phyloP scores from a whole-genome alignment of 192 early-diverging fungal species.

The Coemansia sp. region DNA sequence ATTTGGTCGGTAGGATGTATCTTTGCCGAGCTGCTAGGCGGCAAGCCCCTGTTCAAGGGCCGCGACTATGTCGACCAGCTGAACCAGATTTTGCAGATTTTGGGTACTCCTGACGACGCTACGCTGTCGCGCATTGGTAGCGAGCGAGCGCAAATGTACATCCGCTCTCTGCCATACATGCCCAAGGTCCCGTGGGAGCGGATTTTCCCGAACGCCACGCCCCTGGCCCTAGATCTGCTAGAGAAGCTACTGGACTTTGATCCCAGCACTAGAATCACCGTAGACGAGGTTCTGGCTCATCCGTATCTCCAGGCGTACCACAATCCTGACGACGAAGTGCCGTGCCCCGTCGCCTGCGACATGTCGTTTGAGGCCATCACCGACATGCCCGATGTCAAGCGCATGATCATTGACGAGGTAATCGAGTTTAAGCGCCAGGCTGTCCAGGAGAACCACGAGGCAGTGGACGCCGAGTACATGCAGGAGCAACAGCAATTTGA shows the following conservation, averaged over 20 bases:
- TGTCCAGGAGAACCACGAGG: slow-evolving; percentile 45
- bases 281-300: slow-evolving; percentile 90
- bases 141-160: slow-evolving; percentile 94
- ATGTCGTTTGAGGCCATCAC: slow-evolving; percentile 48
- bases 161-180: slow-evolving; percentile 86
- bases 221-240: slow-evolving; percentile 80
- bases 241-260: slow-evolving; percentile 90
- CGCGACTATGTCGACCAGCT: slow-evolving; percentile 98
- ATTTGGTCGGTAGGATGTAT: slow-evolving; percentile 99
- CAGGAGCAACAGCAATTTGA: slow-evolving; percentile 16
- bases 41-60: slow-evolving; percentile 94
- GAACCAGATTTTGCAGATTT: slow-evolving; percentile 92
- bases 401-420: slow-evolving; percentile 78
- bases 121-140: slow-evolving; percentile 86
- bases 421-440: slow-evolving; percentile 70
- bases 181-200: slow-evolving; percentile 82
- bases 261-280: slow-evolving; percentile 87
- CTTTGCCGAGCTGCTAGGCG: slow-evolving; percentile 94
- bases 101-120: slow-evolving; percentile 94
- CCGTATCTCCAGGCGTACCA: slow-evolving; percentile 93
- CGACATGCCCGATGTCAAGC: slow-evolving; percentile 51
- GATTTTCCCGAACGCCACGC: slow-evolving; percentile 84
- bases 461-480: slow-evolving; percentile 36
- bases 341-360: slow-evolving; percentile 41
- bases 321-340: slow-evolving; percentile 79